Percentiles rank a stretch among this genome's conserved stretches.
Evolutionary conservation across 345 rosid genomes (phyloP).

Genomic region (Euclidium syriacum): DNA sequence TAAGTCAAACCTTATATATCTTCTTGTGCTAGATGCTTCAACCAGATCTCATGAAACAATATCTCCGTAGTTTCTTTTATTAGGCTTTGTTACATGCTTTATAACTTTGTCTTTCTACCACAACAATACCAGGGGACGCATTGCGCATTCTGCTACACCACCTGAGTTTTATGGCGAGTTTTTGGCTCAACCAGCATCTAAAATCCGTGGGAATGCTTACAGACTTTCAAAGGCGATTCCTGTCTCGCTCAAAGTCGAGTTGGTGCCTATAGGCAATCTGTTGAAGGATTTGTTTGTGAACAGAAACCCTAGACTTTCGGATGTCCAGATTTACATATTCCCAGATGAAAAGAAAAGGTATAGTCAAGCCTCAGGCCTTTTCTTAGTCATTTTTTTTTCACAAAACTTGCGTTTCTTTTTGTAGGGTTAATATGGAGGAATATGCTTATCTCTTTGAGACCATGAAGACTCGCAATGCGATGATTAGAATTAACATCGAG

Average conservation of each 20-base stretch:
- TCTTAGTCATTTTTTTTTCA: no score
- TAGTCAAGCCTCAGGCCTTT: background rate
- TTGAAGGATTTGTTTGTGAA: constrained; percentile 35
- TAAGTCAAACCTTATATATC: background rate
- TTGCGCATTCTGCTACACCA: constrained; percentile 25
- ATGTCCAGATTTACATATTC: constrained; percentile 54
- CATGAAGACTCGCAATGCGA: constrained; percentile 39
- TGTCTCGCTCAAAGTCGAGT: constrained; percentile 35
- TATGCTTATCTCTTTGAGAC: constrained; percentile 27
- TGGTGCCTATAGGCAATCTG: constrained; percentile 36
- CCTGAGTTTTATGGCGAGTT: constrained; percentile 39
- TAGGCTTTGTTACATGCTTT: no score
- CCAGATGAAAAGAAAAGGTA: constrained; percentile 50
- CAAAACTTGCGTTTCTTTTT: background rate
- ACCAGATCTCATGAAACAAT: no score
- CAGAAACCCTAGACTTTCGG: constrained; percentile 40
- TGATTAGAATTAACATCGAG: constrained; percentile 40
- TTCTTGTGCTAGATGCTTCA: background rate
- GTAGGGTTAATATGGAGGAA: constrained; percentile 29
- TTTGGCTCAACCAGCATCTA: constrained; percentile 45
- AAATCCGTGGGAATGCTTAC: constrained; percentile 38
- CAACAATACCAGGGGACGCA: constrained; percentile 52
- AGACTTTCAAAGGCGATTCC: constrained; percentile 43
- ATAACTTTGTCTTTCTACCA: constrained; percentile 3
- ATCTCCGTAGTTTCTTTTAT: no score